A percentile compares a stretch with the other conserved stretches of the same genome.
phyloP scores from a whole-genome alignment of 495 filamentous ascomycete genomes.

The Terfezia boudieri region DNA sequence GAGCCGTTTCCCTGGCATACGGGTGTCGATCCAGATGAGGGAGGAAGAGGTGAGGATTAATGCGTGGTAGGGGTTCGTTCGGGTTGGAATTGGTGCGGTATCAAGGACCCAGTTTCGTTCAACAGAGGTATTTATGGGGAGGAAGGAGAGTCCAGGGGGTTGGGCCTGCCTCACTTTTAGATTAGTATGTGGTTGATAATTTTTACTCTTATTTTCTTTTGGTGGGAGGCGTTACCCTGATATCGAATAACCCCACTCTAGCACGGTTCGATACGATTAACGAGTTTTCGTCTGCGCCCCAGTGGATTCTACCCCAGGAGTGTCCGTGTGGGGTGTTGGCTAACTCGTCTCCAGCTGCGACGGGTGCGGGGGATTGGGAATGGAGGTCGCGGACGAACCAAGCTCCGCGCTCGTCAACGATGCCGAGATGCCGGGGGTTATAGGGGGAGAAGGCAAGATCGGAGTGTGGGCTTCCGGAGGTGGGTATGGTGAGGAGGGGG shows the following conservation, averaged over 20 bases:
- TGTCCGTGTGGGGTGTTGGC: background rate
- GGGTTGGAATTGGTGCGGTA: background rate
- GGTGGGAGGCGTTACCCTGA: background rate
- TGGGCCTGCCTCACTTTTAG: no score
- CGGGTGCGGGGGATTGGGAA: background rate
- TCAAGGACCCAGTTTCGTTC: background rate
- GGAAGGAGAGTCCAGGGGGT: no score
- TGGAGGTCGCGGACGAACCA: background rate
- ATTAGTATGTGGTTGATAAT: no score
- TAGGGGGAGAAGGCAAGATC: background rate
- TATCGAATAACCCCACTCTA: background rate
- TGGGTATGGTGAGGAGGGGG: background rate
- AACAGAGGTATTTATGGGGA: background rate
- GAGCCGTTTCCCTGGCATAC: background rate
- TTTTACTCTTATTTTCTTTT: no score
- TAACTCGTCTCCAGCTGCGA: background rate
- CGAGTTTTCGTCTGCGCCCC: background rate
- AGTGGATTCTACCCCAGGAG: background rate
- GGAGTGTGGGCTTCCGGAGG: background rate
- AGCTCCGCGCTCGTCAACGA: background rate
- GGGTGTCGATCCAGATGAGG: background rate
- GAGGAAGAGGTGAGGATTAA: background rate
- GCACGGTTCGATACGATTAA: background rate
- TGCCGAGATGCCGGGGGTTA: background rate
- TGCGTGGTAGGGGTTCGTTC: background rate